Conservation (phyloP, 2,329 filamentous ascomycete genomes). For the Curvularia hawaiiensis region DNA sequence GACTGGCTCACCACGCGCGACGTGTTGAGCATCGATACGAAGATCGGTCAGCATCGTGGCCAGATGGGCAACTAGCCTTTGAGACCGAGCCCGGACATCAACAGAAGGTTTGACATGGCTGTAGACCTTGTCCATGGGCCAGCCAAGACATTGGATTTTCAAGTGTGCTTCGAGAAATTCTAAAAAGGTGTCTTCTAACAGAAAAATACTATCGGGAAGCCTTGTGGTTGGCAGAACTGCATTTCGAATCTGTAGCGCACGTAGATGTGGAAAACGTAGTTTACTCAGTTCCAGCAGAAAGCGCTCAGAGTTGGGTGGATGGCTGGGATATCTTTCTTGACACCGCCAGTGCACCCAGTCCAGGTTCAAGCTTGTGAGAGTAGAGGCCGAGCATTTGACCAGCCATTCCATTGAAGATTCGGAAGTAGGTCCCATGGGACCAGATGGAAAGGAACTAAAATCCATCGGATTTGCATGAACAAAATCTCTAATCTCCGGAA, state of each 20-base stretch:
- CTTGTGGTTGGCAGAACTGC: slow-evolving; percentile 46
- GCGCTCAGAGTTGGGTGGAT: slow-evolving; percentile 12
- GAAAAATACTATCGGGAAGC: slow-evolving; percentile 46
- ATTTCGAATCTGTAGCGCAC: slow-evolving; percentile 55
- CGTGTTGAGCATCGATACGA: slow-evolving; percentile 48
- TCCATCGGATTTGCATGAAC: slow-evolving; percentile 20
- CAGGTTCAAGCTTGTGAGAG: slow-evolving; percentile 41
- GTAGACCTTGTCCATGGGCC: slow-evolving; percentile 55
- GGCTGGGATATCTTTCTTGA: slow-evolving; percentile 16
- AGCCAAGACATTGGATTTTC: slow-evolving; percentile 52
- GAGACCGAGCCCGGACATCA: slow-evolving; percentile 30
- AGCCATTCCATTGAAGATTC: slow-evolving; percentile 24
- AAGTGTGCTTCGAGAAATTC: slow-evolving; percentile 52
- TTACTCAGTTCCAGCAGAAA: slow-evolving; percentile 37
- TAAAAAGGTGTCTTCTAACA: slow-evolving; percentile 47
- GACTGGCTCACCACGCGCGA: slow-evolving; percentile 35
- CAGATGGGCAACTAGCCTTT: slow-evolving; percentile 47
- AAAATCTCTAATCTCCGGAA: slow-evolving; percentile 33
- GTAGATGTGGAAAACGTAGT: slow-evolving; percentile 51
- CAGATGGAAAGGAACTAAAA: not conserved
- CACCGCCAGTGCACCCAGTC: slow-evolving; percentile 45
- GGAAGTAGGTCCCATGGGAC: slow-evolving; percentile 7
- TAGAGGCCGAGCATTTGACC: slow-evolving; percentile 28
- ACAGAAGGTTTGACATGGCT: slow-evolving; percentile 31
- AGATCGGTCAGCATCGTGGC: slow-evolving; percentile 49